phyloP scores from a whole-genome alignment of 1,139 yeast genomes.

The Candida sp. region DNA sequence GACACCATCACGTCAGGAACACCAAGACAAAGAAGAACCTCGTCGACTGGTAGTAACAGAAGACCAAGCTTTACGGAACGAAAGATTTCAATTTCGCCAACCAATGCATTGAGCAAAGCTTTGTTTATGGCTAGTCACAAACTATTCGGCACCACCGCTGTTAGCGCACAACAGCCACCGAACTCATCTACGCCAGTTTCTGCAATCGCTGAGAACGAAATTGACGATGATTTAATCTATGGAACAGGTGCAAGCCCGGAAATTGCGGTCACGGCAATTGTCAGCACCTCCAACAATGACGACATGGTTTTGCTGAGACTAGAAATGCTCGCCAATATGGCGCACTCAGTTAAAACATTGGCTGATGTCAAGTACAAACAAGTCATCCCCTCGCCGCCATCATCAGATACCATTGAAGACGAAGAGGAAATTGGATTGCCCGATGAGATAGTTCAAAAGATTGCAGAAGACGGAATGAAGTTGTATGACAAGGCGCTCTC shows the following conservation, averaged over 20 bases:
- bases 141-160: slow-evolving; percentile 61
- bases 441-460: slow-evolving; percentile 57
- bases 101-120: slow-evolving; percentile 89
- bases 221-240: background rate
- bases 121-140: slow-evolving; percentile 88
- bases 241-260: background rate
- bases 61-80: slow-evolving; percentile 60
- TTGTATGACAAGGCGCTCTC: slow-evolving; percentile 85
- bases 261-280: slow-evolving; percentile 16
- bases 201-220: slow-evolving; percentile 10
- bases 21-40: slow-evolving; percentile 27
- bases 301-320: slow-evolving; percentile 51
- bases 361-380: slow-evolving; percentile 94
- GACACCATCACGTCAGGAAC: slow-evolving; percentile 19
- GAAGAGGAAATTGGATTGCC: slow-evolving; percentile 42
- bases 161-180: slow-evolving; percentile 8
- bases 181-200: slow-evolving; percentile 6
- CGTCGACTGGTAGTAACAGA: slow-evolving; percentile 35
- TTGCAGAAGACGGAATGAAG: slow-evolving; percentile 88
- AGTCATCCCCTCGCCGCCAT: slow-evolving; percentile 78
- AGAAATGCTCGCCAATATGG: slow-evolving; percentile 85
- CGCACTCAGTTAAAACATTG: slow-evolving; percentile 85
- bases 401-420: slow-evolving; percentile 48
- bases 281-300: slow-evolving; percentile 22
- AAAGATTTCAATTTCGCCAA: slow-evolving; percentile 73